Conservation (phyloP, 139 green algal genomes). For the Ettlia oleoabundans region DNA sequence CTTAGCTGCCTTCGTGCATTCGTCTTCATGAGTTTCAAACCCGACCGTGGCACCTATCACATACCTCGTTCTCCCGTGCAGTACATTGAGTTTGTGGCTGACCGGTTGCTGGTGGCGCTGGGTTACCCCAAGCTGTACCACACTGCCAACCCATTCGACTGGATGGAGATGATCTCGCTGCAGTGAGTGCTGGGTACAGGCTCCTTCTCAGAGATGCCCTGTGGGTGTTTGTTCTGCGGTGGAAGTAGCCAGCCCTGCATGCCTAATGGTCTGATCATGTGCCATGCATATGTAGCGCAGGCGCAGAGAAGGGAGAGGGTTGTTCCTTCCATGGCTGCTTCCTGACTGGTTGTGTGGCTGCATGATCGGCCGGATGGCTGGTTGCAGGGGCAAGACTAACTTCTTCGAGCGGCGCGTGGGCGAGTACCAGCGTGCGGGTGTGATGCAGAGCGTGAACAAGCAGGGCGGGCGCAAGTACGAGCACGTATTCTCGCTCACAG, state of each 20-base stretch:
- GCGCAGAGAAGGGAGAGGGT: too few relatives aligned
- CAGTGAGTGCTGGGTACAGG: slow-evolving; percentile 47
- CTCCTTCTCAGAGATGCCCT: not conserved
- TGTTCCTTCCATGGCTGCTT: too few relatives aligned
- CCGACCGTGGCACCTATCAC: too few relatives aligned
- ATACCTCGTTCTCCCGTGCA: slow-evolving; percentile 2
- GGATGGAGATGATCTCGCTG: slow-evolving; percentile 90
- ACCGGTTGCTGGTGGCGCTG: slow-evolving; percentile 72
- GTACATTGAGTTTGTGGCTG: slow-evolving; percentile 85
- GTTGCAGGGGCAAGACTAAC: slow-evolving; percentile 78
- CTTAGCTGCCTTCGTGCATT: too few relatives aligned
- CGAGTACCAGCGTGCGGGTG: slow-evolving; percentile 83
- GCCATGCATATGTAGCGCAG: not conserved
- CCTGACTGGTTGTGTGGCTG: too few relatives aligned
- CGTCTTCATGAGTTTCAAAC: too few relatives aligned
- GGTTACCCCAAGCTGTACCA: slow-evolving; percentile 72
- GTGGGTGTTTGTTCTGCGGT: not conserved
- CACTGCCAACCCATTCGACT: slow-evolving; percentile 84
- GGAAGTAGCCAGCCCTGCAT: not conserved
- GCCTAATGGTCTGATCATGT: not conserved
- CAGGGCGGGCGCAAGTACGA: slow-evolving; percentile 23
- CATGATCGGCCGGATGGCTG: too few relatives aligned
- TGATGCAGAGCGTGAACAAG: slow-evolving; percentile 69
- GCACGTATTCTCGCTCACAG: slow-evolving; percentile 61
- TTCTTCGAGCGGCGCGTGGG: slow-evolving; percentile 89